These are phyloP conservation scores for Verticillium longisporum DNA, from an alignment of 2,329 filamentous ascomycete species.

Conservation along the genomic window DNA sequence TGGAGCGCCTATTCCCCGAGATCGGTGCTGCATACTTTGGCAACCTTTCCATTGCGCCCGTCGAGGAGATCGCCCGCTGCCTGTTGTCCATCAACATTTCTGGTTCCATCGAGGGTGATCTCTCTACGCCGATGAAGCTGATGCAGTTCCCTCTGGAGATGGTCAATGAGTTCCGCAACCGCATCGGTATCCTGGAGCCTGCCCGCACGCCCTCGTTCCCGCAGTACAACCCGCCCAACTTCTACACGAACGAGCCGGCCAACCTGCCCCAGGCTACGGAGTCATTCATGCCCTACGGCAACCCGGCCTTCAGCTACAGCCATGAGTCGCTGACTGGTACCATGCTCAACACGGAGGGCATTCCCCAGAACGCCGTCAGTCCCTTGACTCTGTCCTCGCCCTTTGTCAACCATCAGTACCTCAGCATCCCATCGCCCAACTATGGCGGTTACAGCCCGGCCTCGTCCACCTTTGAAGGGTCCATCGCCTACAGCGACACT, in stretches of 20 bases:
- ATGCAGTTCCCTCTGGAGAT: constrained; percentile 70
- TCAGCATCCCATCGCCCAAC: constrained; percentile 56
- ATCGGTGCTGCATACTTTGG: constrained; percentile 86
- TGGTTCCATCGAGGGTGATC: constrained; percentile 40
- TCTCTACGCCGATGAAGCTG: constrained; percentile 56
- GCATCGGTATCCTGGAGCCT: constrained; percentile 61
- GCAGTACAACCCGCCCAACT: constrained; percentile 51
- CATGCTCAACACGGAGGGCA: constrained; percentile 41
- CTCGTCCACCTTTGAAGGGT: constrained; percentile 57
- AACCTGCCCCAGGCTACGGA: constrained; percentile 31
- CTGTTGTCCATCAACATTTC: constrained; percentile 60
- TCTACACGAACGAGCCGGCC: constrained; percentile 39
- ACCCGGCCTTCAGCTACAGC: constrained; percentile 57
- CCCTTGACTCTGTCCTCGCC: constrained; percentile 51
- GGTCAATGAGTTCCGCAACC: constrained; percentile 59
- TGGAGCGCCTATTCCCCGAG: constrained; percentile 88
- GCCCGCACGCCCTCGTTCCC: constrained; percentile 54
- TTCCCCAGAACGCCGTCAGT: constrained; percentile 41
- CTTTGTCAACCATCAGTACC: constrained; percentile 48
- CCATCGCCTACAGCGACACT: constrained; percentile 55
- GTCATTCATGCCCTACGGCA: constrained; percentile 47
- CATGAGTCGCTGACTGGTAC: constrained; percentile 49
- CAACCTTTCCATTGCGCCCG: constrained; percentile 68
- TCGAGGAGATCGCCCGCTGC: constrained; percentile 79
- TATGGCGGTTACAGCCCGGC: constrained; percentile 55